Evolutionary conservation across 2,329 filamentous ascomycete genomes (phyloP).

Genomic region (Rutstroemia sp.): DNA sequence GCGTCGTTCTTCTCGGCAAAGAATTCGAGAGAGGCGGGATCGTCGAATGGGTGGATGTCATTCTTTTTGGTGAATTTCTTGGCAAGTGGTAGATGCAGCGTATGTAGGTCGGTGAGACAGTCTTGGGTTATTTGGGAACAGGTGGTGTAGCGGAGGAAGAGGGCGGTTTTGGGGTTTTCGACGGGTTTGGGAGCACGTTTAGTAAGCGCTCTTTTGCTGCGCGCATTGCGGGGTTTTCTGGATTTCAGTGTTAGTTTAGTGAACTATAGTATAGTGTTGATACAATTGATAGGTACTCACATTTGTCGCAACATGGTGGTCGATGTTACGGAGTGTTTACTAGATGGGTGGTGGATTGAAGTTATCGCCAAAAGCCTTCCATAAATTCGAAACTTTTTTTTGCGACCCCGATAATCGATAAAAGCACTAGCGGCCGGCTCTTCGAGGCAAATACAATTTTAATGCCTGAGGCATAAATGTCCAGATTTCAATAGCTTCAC

Average conservation of each 20-base stretch:
- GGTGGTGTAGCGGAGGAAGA: slow-evolving; percentile 82
- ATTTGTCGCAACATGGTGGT: slow-evolving; percentile 31
- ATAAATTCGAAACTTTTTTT: slow-evolving; percentile 11
- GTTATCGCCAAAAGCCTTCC: slow-evolving; percentile 10
- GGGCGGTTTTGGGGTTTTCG: slow-evolving; percentile 84
- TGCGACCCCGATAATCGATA: slow-evolving; percentile 16
- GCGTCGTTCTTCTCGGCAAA: slow-evolving; percentile 96
- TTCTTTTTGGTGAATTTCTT: slow-evolving; percentile 98
- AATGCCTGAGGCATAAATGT: not conserved
- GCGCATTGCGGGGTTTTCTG: slow-evolving; percentile 69
- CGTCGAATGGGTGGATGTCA: slow-evolving; percentile 88
- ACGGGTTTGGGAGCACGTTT: slow-evolving; percentile 82
- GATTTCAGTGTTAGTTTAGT: slow-evolving; percentile 1
- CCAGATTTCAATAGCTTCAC: slow-evolving; percentile 11
- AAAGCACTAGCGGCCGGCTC: slow-evolving; percentile 6
- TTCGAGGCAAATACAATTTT: not conserved
- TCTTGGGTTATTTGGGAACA: slow-evolving; percentile 79
- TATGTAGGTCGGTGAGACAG: slow-evolving; percentile 75
- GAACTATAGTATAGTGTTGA: not conserved
- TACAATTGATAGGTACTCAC: slow-evolving; percentile 14
- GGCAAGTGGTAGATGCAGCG: slow-evolving; percentile 74
- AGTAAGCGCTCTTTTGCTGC: slow-evolving; percentile 90
- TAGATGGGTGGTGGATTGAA: slow-evolving; percentile 6
- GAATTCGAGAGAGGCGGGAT: slow-evolving; percentile 81
- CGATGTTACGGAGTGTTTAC: slow-evolving; percentile 12